phyloP scores from a whole-genome alignment of 176 grass and related monocot species.

The Rhynchospora tenuis region DNA sequence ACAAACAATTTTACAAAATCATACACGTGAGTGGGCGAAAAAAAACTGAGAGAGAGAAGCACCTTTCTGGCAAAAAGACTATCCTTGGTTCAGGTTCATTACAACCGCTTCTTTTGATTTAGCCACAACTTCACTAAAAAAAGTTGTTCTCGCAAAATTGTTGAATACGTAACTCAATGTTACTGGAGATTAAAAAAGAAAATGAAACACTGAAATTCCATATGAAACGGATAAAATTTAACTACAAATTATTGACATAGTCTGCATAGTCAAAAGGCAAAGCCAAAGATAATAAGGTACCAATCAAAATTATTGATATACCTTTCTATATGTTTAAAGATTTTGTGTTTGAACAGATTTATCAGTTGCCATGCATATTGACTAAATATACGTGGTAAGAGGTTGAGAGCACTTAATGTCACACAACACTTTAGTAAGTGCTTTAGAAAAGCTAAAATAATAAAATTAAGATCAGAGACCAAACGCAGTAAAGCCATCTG shows the following conservation, averaged over 20 bases:
- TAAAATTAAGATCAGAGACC: background rate
- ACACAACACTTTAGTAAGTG: background rate
- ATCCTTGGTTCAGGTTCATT: slow-evolving; percentile 97
- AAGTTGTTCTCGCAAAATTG: slow-evolving; percentile 68
- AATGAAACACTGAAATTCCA: background rate
- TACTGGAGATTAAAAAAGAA: slow-evolving; percentile 36
- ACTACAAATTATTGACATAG: background rate
- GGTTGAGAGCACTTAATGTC: background rate
- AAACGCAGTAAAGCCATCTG: background rate
- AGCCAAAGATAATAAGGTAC: background rate
- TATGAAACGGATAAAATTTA: background rate
- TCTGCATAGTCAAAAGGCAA: background rate
- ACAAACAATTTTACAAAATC: background rate
- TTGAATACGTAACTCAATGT: slow-evolving; percentile 99
- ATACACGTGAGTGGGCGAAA: background rate
- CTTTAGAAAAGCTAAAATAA: background rate
- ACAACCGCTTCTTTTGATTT: slow-evolving; percentile 87
- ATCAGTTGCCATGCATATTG: slow-evolving; percentile 5
- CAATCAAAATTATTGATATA: background rate
- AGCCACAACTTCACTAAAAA: slow-evolving; percentile 80
- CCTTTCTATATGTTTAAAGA: background rate
- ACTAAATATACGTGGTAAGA: background rate
- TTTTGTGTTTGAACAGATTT: background rate
- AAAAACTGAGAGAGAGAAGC: background rate
- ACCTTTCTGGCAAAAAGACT: slow-evolving; percentile 97